Evolutionary conservation across 1,284 basidiomycete species (phyloP), one percentile per base, ranked within the genome.

Genomic region (Marasmius tenuissimus): DNA sequence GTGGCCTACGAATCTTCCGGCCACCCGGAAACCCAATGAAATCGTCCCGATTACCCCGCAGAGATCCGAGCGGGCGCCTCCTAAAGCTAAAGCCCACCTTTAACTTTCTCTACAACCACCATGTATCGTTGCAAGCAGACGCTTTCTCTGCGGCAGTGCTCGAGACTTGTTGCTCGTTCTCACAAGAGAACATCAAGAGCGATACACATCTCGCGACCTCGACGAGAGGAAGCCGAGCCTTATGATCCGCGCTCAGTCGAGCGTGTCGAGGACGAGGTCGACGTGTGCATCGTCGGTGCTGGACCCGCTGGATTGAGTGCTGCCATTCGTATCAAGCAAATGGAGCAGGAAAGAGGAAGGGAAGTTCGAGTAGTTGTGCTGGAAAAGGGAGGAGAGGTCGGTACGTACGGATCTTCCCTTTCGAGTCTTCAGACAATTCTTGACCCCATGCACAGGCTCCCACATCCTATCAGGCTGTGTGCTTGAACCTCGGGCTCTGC

Each of bases 391-490:
- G 82, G 85, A 16, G 97, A 98, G 85, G 86, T 96, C 53, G 94
- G 94, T 92, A 60, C 72, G 89, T 85, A 20, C 16, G 12, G 38
- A 11, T 47, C 14, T 0, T 8, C 38, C 37, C 10, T 18, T 47
- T 1, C 20, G 11, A n/a, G 20, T 58, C 16, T 14, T 18, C 16
- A 27, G 35, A 9, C 10, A 3, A 27, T 14, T 16, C 10, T 42
- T 20, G 48, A n/a, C 18, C 11, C 10, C 38, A 20, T 58, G 6
- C 39, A 6, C 66, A 96, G 96, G 96, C 59, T 90, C 96, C 11
- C 97, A 99, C 75, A 96, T 97, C 66, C 85, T 98, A 16, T 98
- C 96, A 4, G 97, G 97, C 16, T 96, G 96, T 0, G 96, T 98
- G 57, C 88, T 99, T 62, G 96, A 99, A 76, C 92, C 96, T 7